Conservation (phyloP, 2,329 filamentous ascomycete genomes). For the Claviceps pazoutovae region DNA sequence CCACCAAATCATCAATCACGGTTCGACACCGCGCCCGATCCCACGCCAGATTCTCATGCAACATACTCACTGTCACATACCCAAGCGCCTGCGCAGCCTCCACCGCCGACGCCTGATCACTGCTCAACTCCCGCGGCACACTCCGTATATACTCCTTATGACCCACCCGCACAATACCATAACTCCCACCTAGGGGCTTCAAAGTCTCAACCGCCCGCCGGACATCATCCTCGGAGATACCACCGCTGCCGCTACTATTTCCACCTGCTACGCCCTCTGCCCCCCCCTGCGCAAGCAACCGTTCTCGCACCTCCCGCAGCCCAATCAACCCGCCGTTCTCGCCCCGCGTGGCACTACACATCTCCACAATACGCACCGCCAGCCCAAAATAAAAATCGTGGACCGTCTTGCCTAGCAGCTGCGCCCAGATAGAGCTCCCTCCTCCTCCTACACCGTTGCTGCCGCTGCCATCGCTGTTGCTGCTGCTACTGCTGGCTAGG, state of each 20-base stretch:
- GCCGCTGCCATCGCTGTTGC: conserved; percentile 15
- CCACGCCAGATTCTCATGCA: conserved; percentile 78
- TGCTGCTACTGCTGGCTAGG: conserved; percentile 41
- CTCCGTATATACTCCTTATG: conserved; percentile 78
- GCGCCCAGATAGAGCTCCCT: conserved; percentile 69
- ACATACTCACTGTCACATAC: conserved; percentile 79
- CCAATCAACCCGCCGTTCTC: conserved; percentile 92
- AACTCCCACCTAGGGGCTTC: conserved; percentile 75
- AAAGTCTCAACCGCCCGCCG: conserved; percentile 78
- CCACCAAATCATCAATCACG: conserved; percentile 77
- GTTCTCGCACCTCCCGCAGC: conserved; percentile 64
- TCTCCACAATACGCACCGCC: conserved; percentile 86
- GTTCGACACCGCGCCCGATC: conserved; percentile 72
- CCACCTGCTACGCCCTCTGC: conserved; percentile 16
- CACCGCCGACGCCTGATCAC: conserved; percentile 80
- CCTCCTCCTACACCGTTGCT: conserved; percentile 7
- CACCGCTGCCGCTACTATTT: conserved; percentile 40
- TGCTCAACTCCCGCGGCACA: conserved; percentile 88
- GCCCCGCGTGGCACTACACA: conserved; percentile 70
- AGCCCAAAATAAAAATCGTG: conserved; percentile 99
- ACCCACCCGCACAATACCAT: conserved; percentile 72
- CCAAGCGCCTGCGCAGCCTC: conserved; percentile 84
- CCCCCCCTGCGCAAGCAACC: conserved; percentile 58
- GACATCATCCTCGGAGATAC: conserved; percentile 86
- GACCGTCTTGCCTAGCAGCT: conserved; percentile 78